A percentile compares a stretch with the other conserved stretches of the same genome.
Conservation (phyloP, 345 rosid species). For the Dipteronia dyeriana region DNA sequence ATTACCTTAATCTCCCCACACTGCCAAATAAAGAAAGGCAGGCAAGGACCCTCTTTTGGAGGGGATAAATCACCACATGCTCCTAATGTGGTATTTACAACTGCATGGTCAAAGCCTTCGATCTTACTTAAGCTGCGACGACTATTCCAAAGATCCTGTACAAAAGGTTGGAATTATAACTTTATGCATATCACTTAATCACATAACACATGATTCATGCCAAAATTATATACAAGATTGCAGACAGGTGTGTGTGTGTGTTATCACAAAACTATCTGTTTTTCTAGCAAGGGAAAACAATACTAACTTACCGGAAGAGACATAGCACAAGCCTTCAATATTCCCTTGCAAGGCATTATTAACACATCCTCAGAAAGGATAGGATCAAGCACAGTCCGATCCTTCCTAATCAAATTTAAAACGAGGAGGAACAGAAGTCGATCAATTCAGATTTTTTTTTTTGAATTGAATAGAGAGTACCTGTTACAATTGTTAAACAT, state of each 20-base stretch:
- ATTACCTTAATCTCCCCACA: constrained; percentile 81
- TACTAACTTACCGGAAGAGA: constrained; percentile 71
- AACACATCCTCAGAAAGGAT: constrained; percentile 58
- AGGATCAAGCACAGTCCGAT: constrained; percentile 65
- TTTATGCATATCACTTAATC: not conserved
- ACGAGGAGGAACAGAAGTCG: not conserved
- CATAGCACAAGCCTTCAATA: constrained; percentile 81
- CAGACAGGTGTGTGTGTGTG: too few species aligned
- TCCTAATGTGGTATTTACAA: constrained; percentile 76
- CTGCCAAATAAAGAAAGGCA: constrained; percentile 82
- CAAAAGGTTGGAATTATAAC: constrained; percentile 11
- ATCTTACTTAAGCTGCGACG: constrained; percentile 61
- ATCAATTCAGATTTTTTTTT: not conserved
- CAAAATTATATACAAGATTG: not conserved
- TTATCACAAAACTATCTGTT: not conserved
- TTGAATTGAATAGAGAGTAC: not conserved
- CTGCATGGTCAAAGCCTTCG: constrained; percentile 87
- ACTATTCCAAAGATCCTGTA: constrained; percentile 87
- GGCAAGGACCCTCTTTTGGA: constrained; percentile 63
- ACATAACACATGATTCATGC: not conserved
- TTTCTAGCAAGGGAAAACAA: not conserved
- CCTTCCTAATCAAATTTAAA: constrained; percentile 55
- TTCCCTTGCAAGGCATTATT: constrained; percentile 80
- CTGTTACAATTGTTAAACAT: not conserved
- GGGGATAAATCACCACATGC: constrained; percentile 74